Conservation (phyloP, 2,329 filamentous ascomycete genomes). For the Cyphellophora europaea region DNA sequence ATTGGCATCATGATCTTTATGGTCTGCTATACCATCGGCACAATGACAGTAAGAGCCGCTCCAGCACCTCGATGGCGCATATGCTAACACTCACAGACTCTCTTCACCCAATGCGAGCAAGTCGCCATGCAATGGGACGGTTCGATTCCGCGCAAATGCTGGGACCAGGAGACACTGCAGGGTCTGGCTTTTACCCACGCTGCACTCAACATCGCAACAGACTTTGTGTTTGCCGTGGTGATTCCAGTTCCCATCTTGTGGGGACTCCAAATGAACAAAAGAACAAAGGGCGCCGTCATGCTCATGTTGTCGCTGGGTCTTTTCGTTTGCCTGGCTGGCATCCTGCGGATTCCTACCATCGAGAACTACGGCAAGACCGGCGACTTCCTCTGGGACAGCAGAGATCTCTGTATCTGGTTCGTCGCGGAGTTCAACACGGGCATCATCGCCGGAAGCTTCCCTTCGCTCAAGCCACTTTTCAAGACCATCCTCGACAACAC, state of each 20-base stretch:
- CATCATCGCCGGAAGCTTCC: constrained; percentile 24
- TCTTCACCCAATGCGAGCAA: constrained; percentile 41
- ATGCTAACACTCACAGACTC: constrained; percentile 31
- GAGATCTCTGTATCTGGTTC: constrained; percentile 41
- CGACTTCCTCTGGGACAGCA: constrained; percentile 37
- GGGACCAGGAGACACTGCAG: constrained; percentile 29
- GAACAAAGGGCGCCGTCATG: constrained; percentile 28
- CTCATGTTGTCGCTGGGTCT: constrained; percentile 32
- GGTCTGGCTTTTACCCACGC: constrained; percentile 35
- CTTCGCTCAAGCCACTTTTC: constrained; percentile 24
- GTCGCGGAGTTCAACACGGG: constrained; percentile 25
- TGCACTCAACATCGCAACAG: constrained; percentile 30
- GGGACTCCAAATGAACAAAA: constrained; percentile 29
- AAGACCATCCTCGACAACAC: constrained; percentile 18
- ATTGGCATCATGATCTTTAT: constrained; percentile 24
- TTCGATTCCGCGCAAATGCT: constrained; percentile 32
- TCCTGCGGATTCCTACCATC: constrained; percentile 32
- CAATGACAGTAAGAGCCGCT: constrained; percentile 22
- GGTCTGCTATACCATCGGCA: constrained; percentile 2
- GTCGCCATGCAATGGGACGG: constrained; percentile 38
- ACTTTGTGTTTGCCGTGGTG: constrained; percentile 29
- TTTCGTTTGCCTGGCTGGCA: constrained; percentile 34
- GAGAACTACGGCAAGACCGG: constrained; percentile 29
- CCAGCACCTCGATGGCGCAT: constrained; percentile 20
- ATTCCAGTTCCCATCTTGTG: constrained; percentile 33